phyloP scores from a whole-genome alignment of 352 stramenopile species.

The Phytophthora sp. region DNA sequence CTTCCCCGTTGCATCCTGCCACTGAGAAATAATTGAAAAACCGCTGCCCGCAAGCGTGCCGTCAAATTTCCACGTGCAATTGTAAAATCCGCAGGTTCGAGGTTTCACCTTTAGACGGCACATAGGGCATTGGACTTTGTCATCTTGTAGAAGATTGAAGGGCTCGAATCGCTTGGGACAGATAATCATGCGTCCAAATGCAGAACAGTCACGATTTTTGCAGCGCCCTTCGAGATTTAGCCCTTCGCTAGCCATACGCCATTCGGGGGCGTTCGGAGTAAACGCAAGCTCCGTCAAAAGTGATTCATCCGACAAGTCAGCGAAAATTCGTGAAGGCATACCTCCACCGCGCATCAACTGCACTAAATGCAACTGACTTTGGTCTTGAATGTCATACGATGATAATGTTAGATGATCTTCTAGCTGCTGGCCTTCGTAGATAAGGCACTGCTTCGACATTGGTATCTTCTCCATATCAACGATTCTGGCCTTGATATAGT shows the following conservation, averaged over 20 bases:
- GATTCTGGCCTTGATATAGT: conserved; percentile 6
- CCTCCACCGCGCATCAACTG: background rate
- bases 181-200: conserved; percentile 28
- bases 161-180: background rate
- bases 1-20: conserved; percentile 5
- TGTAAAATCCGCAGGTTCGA: conserved; percentile 34
- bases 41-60: conserved; percentile 4
- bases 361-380: background rate
- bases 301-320: conserved; percentile 1
- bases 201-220: conserved; percentile 4
- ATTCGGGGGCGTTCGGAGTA: conserved; percentile 1
- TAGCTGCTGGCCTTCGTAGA: conserved; percentile 9
- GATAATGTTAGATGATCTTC: conserved; percentile 1
- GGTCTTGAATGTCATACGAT: conserved; percentile 7
- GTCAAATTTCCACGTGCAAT: conserved; percentile 47
- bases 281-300: background rate
- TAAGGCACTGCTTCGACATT: background rate
- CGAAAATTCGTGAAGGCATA: background rate
- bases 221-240: conserved; percentile 39
- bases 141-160: conserved; percentile 31
- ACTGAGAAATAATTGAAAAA: conserved; percentile 19
- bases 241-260: conserved; percentile 15
- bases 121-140: conserved; percentile 5
- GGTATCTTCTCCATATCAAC: conserved; percentile 5
- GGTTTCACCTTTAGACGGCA: conserved; percentile 14